phyloP scores from a whole-genome alignment of 1,284 basidiomycete species.

The Ganoderma lucidum region DNA sequence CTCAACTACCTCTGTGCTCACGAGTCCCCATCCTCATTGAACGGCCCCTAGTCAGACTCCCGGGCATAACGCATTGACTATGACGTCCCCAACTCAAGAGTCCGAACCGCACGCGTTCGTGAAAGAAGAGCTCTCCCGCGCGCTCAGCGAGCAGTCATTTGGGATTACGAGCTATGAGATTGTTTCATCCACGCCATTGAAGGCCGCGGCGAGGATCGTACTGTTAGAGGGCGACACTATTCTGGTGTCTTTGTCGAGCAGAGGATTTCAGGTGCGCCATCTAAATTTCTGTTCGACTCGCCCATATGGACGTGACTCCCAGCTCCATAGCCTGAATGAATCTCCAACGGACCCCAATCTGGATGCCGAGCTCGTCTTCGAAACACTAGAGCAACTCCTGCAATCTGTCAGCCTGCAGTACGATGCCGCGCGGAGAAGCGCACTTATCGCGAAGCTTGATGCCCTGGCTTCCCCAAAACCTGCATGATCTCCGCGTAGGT shows the following conservation, averaged over 20 bases:
- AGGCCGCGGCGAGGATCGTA: constrained; percentile 61
- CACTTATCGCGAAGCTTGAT: constrained; percentile 57
- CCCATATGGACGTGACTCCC: constrained; percentile 19
- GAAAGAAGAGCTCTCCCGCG: constrained; percentile 58
- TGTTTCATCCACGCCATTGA: constrained; percentile 45
- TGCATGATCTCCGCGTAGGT: constrained; percentile 1
- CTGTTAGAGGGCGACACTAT: constrained; percentile 62
- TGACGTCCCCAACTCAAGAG: constrained; percentile 12
- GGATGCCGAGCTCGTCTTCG: constrained; percentile 46
- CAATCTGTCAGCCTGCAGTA: constrained; percentile 59
- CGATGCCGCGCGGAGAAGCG: constrained; percentile 52
- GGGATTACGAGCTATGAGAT: constrained; percentile 60
- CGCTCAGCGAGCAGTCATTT: constrained; percentile 66
- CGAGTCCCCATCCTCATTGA: neutral
- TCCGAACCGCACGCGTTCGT: constrained; percentile 50
- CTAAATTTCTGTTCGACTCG: no score
- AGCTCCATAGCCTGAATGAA: constrained; percentile 24
- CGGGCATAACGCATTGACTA: neutral
- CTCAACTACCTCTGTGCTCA: neutral
- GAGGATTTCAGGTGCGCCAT: constrained; percentile 34
- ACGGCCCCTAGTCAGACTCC: no score
- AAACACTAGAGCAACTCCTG: constrained; percentile 66
- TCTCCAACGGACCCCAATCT: constrained; percentile 29
- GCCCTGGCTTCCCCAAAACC: constrained; percentile 38
- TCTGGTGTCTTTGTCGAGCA: constrained; percentile 55